Conservation (phyloP, 257 asterid genomes). For the Echium plantagineum region DNA sequence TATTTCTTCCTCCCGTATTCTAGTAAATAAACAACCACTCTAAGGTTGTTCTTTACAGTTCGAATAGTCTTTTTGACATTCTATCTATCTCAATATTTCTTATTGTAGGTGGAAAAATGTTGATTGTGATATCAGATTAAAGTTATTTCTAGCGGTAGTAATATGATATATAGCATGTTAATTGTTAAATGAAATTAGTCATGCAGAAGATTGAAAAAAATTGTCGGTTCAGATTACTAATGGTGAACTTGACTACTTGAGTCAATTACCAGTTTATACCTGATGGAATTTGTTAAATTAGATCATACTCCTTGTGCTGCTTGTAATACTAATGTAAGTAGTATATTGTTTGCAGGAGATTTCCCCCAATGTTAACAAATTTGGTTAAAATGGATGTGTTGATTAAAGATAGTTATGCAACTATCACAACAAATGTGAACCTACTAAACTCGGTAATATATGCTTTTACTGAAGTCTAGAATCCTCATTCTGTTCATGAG, state of each 20-base stretch:
- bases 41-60: too few relatives aligned
- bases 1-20: too few relatives aligned
- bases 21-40: too few relatives aligned
- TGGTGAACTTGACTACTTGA: too few relatives aligned
- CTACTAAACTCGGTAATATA: constrained; percentile 55
- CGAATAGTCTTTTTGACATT: not conserved
- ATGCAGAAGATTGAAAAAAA: too few relatives aligned
- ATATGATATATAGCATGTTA: too few relatives aligned
- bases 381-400: constrained; percentile 61
- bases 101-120: too few relatives aligned
- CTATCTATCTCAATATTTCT: not conserved
- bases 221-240: too few relatives aligned
- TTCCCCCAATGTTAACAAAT: constrained; percentile 61
- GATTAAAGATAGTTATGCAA: constrained; percentile 73
- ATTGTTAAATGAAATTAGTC: too few relatives aligned
- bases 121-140: too few relatives aligned
- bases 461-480: not conserved
- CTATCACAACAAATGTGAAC: constrained; percentile 50
- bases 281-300: not conserved
- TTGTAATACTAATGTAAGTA: not conserved
- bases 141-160: too few relatives aligned
- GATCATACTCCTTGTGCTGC: not conserved
- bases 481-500: not conserved
- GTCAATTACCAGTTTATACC: not conserved
- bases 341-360: constrained; percentile 46